Evolutionary conservation across 345 rosid species (phyloP).

Genomic region (Pugionium dolabratum): DNA sequence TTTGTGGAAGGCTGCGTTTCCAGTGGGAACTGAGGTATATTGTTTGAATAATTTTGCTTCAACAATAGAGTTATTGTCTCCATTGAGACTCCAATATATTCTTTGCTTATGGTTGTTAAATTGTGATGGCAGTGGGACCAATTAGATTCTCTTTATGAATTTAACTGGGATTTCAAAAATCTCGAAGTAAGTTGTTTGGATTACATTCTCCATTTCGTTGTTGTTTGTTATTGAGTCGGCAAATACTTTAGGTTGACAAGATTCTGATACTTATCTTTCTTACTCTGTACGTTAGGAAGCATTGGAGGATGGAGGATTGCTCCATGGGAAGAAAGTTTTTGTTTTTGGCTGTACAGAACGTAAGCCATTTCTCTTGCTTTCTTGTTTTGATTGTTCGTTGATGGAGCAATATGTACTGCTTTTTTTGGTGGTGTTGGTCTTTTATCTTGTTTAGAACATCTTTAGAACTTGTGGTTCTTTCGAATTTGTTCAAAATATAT

Average conservation of each 20-base stretch:
- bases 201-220: background rate
- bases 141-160: slow-evolving; percentile 66
- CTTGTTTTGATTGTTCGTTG: background rate
- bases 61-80: background rate
- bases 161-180: slow-evolving; percentile 80
- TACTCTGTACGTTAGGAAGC: slow-evolving; percentile 58
- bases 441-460: background rate
- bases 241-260: slow-evolving; percentile 14
- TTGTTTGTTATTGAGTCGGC: slow-evolving; percentile 2
- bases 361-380: slow-evolving; percentile 45
- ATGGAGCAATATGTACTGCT: background rate
- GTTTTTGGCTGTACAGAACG: slow-evolving; percentile 93
- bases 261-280: slow-evolving; percentile 20
- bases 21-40: slow-evolving; percentile 88
- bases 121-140: slow-evolving; percentile 80
- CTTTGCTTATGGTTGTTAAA: slow-evolving; percentile 19
- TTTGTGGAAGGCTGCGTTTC: slow-evolving; percentile 74
- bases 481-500: slow-evolving; percentile 2
- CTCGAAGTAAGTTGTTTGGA: slow-evolving; percentile 70
- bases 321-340: slow-evolving; percentile 71
- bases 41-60: slow-evolving; percentile 21
- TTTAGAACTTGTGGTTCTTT: slow-evolving; percentile 6
- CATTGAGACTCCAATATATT: background rate
- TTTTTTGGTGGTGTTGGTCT: slow-evolving; percentile 1
- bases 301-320: slow-evolving; percentile 84